Percentiles rank a stretch among this genome's conserved stretches.
Evolutionary conservation across 345 rosid genomes (phyloP).

Genomic region (Gossypium anomalum): DNA sequence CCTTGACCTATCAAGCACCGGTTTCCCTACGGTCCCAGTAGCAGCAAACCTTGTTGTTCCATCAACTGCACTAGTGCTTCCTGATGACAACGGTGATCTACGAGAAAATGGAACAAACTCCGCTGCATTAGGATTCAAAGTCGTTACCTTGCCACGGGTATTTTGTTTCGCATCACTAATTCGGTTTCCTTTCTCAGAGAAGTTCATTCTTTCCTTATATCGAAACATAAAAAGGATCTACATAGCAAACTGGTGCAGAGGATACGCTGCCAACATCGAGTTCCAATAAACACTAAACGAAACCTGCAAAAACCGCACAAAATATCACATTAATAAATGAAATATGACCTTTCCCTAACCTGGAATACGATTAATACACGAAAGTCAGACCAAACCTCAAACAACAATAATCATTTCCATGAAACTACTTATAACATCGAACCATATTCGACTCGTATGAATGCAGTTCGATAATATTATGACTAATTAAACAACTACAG

Average conservation of each 20-base stretch:
- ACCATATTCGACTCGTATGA: not conserved
- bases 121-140: not conserved
- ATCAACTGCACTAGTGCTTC: conserved; percentile 43
- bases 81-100: conserved; percentile 19
- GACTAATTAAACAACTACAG: not conserved
- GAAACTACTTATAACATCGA: not conserved
- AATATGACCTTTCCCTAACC: conserved; percentile 4
- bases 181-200: conserved; percentile 65
- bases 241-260: conserved; percentile 13
- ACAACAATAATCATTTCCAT: not conserved
- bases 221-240: conserved; percentile 18
- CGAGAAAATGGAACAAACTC: not conserved
- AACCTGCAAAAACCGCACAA: conserved; percentile 46
- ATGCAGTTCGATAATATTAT: not conserved
- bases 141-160: conserved; percentile 24
- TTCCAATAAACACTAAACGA: conserved; percentile 38
- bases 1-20: conserved; percentile 62
- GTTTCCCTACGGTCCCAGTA: conserved; percentile 54
- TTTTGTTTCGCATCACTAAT: conserved; percentile 51
- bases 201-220: conserved; percentile 65
- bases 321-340: conserved; percentile 9
- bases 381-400: not conserved
- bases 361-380: conserved; percentile 1
- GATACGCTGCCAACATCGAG: not conserved
- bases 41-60: conserved; percentile 41